Conservation (phyloP, 2,329 filamentous ascomycete genomes). For the Gaeumannomyces tritici region DNA sequence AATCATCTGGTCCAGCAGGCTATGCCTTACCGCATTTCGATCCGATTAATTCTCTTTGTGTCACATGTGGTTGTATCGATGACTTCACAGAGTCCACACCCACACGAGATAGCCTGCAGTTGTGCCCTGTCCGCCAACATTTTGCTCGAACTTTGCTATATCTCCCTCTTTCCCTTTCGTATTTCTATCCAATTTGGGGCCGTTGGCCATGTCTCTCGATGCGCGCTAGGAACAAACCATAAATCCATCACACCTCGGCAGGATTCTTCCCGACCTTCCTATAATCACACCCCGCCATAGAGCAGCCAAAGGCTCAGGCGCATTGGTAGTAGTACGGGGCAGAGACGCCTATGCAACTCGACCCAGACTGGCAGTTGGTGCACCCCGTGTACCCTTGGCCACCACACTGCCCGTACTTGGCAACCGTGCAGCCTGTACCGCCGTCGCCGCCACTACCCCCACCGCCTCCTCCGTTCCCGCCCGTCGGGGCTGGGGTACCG, state of each 20-base stretch:
- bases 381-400: slow-evolving; percentile 15
- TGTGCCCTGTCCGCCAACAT: no score
- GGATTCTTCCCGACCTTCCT: background rate
- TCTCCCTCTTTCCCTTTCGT: no score
- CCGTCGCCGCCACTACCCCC: background rate
- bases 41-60: no score
- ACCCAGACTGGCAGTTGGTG: slow-evolving; percentile 13
- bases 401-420: slow-evolving; percentile 15
- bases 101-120: no score
- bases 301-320: background rate
- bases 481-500: slow-evolving; percentile 9
- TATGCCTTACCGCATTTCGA: no score
- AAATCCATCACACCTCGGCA: background rate
- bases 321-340: slow-evolving; percentile 17
- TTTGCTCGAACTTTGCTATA: no score
- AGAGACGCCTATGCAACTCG: slow-evolving; percentile 15
- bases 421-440: slow-evolving; percentile 7
- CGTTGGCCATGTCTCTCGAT: background rate
- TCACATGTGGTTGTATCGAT: no score
- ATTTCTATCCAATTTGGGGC: background rate
- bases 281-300: background rate
- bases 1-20: no score
- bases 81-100: no score
- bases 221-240: background rate
- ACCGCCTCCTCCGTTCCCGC: background rate